Conservation (phyloP, 1,284 basidiomycete genomes). For the Acaromyces ingoldii region DNA sequence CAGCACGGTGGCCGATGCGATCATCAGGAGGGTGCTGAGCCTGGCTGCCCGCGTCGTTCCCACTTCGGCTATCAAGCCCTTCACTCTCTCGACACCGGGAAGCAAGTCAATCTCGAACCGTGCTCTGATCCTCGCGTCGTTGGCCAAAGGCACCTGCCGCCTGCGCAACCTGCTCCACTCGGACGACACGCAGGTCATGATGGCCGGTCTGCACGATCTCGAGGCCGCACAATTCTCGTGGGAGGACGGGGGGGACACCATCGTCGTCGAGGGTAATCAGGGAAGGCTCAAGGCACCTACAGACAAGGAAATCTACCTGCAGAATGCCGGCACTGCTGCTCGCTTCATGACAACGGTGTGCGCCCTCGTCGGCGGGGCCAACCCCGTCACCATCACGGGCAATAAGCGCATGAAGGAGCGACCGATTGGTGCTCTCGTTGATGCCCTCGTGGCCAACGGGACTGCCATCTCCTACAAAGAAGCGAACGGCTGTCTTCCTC, state of each 20-base stretch:
- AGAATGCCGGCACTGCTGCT: conserved; percentile 95
- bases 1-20: conserved; percentile 63
- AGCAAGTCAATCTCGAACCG: conserved; percentile 97
- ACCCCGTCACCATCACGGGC: conserved; percentile 69
- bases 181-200: conserved; percentile 99
- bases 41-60: conserved; percentile 56
- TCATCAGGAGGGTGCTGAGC: conserved; percentile 57
- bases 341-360: conserved; percentile 96
- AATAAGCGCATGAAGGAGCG: conserved; percentile 99
- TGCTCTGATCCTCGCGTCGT: conserved; percentile 85
- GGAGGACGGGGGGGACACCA: conserved; percentile 88
- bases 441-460: conserved; percentile 79
- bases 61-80: conserved; percentile 24
- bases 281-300: conserved; percentile 60
- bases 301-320: conserved; percentile 86
- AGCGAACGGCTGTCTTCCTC: conserved; percentile 77
- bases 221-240: conserved; percentile 82
- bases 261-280: conserved; percentile 82
- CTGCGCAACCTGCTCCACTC: conserved; percentile 89
- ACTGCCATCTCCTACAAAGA: conserved; percentile 74
- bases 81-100: conserved; percentile 86
- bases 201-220: conserved; percentile 71
- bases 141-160: conserved; percentile 80
- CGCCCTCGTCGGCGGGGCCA: conserved; percentile 58
- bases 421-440: conserved; percentile 87